phyloP scores from a whole-genome alignment of 2,329 filamentous ascomycete species.

The Clarireedia homoeocarpa region DNA sequence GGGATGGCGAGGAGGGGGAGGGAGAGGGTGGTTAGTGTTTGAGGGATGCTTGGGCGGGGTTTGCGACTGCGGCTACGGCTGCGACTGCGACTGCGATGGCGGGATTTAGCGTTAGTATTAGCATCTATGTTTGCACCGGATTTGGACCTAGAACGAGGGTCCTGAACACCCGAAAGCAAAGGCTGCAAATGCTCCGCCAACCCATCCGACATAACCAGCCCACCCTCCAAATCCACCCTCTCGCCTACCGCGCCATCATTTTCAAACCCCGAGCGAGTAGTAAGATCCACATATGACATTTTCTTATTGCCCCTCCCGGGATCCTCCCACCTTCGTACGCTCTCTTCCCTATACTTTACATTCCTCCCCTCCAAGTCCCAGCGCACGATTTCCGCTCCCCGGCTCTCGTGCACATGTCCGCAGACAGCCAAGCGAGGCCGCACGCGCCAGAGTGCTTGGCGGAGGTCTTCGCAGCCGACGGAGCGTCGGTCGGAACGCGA shows the following conservation, averaged over 20 bases:
- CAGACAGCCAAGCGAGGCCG: conserved; percentile 59
- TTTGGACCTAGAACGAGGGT: not conserved
- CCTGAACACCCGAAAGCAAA: no score
- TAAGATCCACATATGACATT: conserved; percentile 56
- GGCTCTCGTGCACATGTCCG: conserved; percentile 63
- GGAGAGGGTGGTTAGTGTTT: no score
- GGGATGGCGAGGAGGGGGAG: conserved; percentile 8
- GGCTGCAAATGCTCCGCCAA: not conserved
- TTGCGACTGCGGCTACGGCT: no score
- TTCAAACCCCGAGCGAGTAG: conserved; percentile 34
- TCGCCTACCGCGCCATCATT: conserved; percentile 35
- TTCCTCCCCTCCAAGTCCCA: conserved; percentile 45
- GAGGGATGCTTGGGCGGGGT: no score
- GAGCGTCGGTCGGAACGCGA: conserved; percentile 42
- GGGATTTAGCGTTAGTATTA: no score
- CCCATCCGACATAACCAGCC: not conserved
- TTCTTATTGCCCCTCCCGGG: conserved; percentile 48
- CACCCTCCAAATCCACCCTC: conserved; percentile 6
- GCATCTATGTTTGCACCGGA: no score
- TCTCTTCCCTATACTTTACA: conserved; percentile 38
- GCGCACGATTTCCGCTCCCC: conserved; percentile 53
- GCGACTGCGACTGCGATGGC: no score
- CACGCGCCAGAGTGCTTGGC: conserved; percentile 48
- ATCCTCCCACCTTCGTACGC: conserved; percentile 47
- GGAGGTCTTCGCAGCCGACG: conserved; percentile 53